Base-by-base conservation (phyloP, 1,284 basidiomycete genomes). In the Cutaneotrichosporon spelunceum region DNA sequence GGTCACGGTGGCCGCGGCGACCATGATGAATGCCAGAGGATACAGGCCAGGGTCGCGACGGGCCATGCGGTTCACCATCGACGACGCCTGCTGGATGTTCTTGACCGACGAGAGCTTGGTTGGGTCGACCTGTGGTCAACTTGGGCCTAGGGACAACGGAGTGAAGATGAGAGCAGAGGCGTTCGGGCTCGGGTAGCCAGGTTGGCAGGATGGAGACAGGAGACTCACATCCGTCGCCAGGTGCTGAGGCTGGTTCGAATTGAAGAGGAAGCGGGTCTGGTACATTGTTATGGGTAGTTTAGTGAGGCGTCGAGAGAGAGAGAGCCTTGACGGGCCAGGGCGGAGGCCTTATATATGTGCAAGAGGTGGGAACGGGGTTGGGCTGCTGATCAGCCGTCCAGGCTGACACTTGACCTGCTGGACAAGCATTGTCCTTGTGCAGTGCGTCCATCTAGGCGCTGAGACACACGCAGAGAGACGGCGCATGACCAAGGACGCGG, bases 1-100 rank as follows among this genome's bases (percentile, higher is more conserved):
- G 13, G 77, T 76, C 26, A 71, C 71, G 49, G 68, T 72, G 49
- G 75, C 64, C 39, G 71, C 70, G 60, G 71, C 73, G 53, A 70
- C 70, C 57, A 80, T 70, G 69, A 79, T 70, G 57, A 75, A 58
- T 55, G 68, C 59, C 45, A 80, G 62, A 7, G 78, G 78, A 72
- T 79, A 80, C 23, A 80, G 71, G 7, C 77, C 75, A 2, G 78
- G 78, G 65, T 80, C 78, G 33, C 75, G 70, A 65, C 77, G 75
- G 49, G 78, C 78, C 64, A 78, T 74, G 62, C 74, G 66, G 73
- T 79, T 79, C 66, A 79, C 75, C 27, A 69, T 68, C 30, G 68
- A 56, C 42, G 76, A 74, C 13, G 75, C 77, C 63, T 78, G 75
- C 50, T 68, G 62, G 55, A 75, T 56, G 67, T 76, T 73, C 26